Evolutionary conservation across 2,329 filamentous ascomycete species (phyloP).

Genomic region (Curvularia eragrostidis): DNA sequence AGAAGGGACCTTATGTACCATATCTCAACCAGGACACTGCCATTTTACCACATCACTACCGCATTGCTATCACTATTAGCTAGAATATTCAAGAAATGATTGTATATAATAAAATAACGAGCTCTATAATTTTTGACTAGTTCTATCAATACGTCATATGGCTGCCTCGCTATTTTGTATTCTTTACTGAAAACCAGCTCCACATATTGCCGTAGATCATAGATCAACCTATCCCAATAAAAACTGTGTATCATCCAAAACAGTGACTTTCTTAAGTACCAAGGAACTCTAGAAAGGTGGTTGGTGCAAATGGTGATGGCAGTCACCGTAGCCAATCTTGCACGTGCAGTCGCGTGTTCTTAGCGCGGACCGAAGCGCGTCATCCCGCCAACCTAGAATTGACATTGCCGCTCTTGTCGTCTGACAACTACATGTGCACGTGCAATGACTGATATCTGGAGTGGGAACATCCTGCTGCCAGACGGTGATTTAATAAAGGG

Average conservation of each 20-base stretch:
- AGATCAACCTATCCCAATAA: too few species aligned
- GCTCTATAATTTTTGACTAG: too few species aligned
- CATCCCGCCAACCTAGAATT: conserved; percentile 8
- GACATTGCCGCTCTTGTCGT: neutral
- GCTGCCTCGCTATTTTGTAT: too few species aligned
- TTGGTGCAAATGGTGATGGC: neutral
- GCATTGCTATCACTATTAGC: too few species aligned
- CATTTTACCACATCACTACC: too few species aligned
- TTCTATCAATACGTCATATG: too few species aligned
- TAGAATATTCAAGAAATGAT: too few species aligned
- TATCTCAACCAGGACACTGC: too few species aligned
- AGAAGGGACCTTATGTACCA: too few species aligned
- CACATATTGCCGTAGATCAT: conserved; percentile 43
- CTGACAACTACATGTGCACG: neutral
- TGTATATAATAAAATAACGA: too few species aligned
- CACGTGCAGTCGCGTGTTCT: conserved; percentile 23
- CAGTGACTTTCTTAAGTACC: conserved; percentile 46
- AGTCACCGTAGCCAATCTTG: neutral
- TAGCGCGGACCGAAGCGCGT: conserved; percentile 24
- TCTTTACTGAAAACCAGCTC: too few species aligned
- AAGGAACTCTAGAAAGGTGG: neutral
- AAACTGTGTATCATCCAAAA: neutral
- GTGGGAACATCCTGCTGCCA: conserved; percentile 42
- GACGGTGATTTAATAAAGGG: conserved; percentile 35
- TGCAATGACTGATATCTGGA: conserved; percentile 46